These are phyloP conservation scores for Sporothrix humicola DNA, from an alignment of 2,329 filamentous ascomycete genomes.

Conservation along the genomic window DNA sequence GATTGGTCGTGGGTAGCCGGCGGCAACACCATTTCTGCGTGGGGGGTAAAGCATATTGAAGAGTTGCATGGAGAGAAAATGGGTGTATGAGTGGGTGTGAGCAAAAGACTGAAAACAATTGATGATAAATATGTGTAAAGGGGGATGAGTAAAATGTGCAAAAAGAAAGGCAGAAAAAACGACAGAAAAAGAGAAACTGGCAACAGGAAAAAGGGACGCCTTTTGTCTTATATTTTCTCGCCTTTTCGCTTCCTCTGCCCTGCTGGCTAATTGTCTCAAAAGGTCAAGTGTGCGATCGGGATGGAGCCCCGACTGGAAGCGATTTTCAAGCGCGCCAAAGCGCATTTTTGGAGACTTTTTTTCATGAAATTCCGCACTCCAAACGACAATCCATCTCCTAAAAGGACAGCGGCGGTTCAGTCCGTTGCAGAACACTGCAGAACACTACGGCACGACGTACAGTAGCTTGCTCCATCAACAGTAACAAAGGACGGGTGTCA, in stretches of 20 bases:
- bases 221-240: slow-evolving; percentile 18
- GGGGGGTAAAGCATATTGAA: background rate
- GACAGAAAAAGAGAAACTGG: background rate
- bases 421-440: slow-evolving; percentile 11
- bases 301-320: slow-evolving; percentile 17
- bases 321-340: background rate
- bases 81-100: background rate
- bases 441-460: slow-evolving; percentile 15
- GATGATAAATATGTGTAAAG: background rate
- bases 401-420: background rate
- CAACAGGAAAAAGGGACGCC: background rate
- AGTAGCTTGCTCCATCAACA: background rate
- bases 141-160: background rate
- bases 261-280: background rate
- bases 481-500: background rate
- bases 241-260: background rate
- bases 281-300: slow-evolving; percentile 2
- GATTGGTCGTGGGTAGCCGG: slow-evolving; percentile 7
- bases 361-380: background rate
- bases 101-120: background rate
- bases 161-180: background rate
- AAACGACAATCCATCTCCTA: background rate
- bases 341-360: background rate
- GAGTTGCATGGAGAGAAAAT: background rate
- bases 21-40: background rate